Conservation (phyloP, 495 filamentous ascomycete genomes). For the Tuber melanosporum region DNA sequence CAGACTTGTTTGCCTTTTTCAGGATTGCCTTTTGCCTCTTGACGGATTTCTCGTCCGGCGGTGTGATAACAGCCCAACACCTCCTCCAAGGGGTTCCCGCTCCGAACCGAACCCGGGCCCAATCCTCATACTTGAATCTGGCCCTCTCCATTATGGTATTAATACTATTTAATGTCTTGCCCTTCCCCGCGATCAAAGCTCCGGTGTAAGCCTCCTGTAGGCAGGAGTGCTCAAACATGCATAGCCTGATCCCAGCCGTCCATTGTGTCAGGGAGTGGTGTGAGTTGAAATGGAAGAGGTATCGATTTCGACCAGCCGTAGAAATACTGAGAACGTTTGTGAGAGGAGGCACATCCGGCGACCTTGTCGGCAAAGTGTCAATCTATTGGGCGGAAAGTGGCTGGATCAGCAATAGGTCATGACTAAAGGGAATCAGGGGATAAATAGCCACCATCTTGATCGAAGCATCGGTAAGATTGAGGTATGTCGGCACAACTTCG, state of each 20-base stretch:
- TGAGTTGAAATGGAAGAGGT: slow-evolving; percentile 91
- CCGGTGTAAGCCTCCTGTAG: slow-evolving; percentile 96
- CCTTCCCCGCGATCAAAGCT: slow-evolving; percentile 90
- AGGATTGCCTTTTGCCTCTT: slow-evolving; percentile 72
- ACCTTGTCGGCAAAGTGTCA: slow-evolving; percentile 77
- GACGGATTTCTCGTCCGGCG: slow-evolving; percentile 85
- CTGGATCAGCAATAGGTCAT: not conserved
- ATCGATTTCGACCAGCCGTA: slow-evolving; percentile 90
- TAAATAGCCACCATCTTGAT: slow-evolving; percentile 75
- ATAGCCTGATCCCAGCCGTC: slow-evolving; percentile 88
- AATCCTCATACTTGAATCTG: slow-evolving; percentile 74
- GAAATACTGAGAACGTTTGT: slow-evolving; percentile 93
- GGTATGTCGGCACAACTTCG: slow-evolving; percentile 87
- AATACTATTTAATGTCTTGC: slow-evolving; percentile 79
- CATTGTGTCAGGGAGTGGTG: slow-evolving; percentile 89
- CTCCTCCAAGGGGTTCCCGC: slow-evolving; percentile 94
- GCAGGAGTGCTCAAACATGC: slow-evolving; percentile 90
- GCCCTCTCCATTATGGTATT: slow-evolving; percentile 73
- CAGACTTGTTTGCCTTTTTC: slow-evolving; percentile 67
- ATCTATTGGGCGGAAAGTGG: slow-evolving; percentile 52
- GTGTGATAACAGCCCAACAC: slow-evolving; percentile 90
- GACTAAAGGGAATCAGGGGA: not conserved
- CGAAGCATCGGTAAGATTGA: slow-evolving; percentile 94
- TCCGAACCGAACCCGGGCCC: slow-evolving; percentile 91
- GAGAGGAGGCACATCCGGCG: slow-evolving; percentile 64